phyloP scores from a whole-genome alignment of 345 rosid species.

The Passiflora organensis region DNA sequence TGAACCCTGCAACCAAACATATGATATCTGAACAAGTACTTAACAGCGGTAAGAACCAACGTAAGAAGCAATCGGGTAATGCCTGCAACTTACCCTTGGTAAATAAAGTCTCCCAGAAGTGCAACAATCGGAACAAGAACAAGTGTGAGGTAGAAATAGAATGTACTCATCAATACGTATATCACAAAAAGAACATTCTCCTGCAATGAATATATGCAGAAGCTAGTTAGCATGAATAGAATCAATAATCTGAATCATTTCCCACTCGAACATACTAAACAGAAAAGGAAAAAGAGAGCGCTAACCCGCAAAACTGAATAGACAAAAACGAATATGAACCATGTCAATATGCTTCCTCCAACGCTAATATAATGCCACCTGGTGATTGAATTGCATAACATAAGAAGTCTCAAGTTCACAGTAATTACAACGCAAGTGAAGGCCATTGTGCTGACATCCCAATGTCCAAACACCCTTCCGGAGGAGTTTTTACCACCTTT shows the following conservation, averaged over 20 bases:
- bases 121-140: conserved; percentile 82
- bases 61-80: neutral
- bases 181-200: conserved; percentile 79
- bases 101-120: conserved; percentile 88
- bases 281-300: conserved; percentile 1
- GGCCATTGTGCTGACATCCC: conserved; percentile 99
- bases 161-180: conserved; percentile 79
- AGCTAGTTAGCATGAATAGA: conserved; percentile 11
- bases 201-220: conserved; percentile 39
- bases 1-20: conserved; percentile 47
- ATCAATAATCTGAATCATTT: neutral
- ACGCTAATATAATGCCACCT: conserved; percentile 84
- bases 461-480: conserved; percentile 80
- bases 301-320: conserved; percentile 56
- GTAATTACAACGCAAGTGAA: conserved; percentile 92
- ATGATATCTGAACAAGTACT: neutral
- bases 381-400: conserved; percentile 91
- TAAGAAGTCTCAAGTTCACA: conserved; percentile 85
- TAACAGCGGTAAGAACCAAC: no score
- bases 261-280: neutral
- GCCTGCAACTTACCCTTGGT: conserved; percentile 59
- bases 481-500: conserved; percentile 56
- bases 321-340: conserved; percentile 71
- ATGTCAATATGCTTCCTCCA: conserved; percentile 85
- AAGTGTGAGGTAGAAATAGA: conserved; percentile 73